A percentile compares a stretch with the other conserved stretches of the same genome.
Conservation (phyloP, 2,329 filamentous ascomycete genomes). For the Teratosphaeria nubilosa region DNA sequence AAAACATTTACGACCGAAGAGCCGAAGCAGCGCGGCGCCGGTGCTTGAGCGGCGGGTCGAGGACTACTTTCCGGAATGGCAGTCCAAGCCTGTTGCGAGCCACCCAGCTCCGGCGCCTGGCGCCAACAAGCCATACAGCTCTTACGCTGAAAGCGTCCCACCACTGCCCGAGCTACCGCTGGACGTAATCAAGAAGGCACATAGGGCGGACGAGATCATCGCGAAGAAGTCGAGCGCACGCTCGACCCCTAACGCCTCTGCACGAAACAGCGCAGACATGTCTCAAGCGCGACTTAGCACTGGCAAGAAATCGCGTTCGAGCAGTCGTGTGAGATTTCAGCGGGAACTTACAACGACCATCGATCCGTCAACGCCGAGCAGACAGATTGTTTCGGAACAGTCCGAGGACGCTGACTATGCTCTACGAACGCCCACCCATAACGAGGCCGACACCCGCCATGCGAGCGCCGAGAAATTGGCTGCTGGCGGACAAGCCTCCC, state of each 20-base stretch:
- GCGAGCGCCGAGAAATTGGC: not conserved
- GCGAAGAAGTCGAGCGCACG: conserved; percentile 16
- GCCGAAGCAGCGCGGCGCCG: conserved; percentile 3
- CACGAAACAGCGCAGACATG: conserved; percentile 14
- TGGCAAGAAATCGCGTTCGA: conserved; percentile 5
- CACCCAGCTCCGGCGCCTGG: not conserved
- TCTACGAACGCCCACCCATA: not conserved
- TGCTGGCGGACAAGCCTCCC: not conserved
- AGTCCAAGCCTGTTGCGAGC: conserved; percentile 13
- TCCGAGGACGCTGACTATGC: not conserved
- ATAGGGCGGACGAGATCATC: conserved; percentile 17
- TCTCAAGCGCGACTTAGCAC: conserved; percentile 3
- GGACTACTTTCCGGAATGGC: conserved; percentile 20
- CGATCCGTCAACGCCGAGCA: not conserved
- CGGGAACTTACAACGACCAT: not conserved
- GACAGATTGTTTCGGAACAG: not conserved
- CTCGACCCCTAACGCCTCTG: conserved; percentile 9
- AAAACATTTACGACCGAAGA: not conserved
- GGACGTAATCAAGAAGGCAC: conserved; percentile 17
- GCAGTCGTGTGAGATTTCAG: conserved; percentile 3
- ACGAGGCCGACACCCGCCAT: not conserved
- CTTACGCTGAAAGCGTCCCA: conserved; percentile 16
- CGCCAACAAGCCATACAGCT: conserved; percentile 8
- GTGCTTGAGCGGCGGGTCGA: conserved; percentile 9
- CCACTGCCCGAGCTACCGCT: conserved; percentile 23